Evolutionary conservation across 2,329 filamentous ascomycete genomes (phyloP), one percentile per base, ranked within the genome.

Genomic region (Pseudogymnoascus sp.): DNA sequence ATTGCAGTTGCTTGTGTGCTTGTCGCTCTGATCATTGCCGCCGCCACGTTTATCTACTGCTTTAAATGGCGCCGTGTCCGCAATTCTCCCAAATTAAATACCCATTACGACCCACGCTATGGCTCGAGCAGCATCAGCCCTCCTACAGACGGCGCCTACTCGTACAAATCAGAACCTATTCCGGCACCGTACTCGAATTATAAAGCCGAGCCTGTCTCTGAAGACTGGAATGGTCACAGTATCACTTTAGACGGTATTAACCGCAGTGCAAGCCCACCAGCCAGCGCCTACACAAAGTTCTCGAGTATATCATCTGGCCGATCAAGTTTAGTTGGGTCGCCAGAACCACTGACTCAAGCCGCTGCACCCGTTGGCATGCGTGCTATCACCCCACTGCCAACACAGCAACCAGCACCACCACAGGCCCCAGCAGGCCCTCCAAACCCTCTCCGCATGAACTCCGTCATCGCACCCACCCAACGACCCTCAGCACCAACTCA

Each of bases 71-170:
- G 59, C 37, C 34, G 59, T 16, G 6, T 11, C 5, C 59, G 59
- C 34, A 31, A 38, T 31, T 38, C 31, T 10, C 8, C 64, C 23
- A 21, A n/a, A 6, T 63, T 71, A 5, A 34, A 63, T 11, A 67
- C 66, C 10, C 63, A 65, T 5, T 65, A 70, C 16, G 65, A 73
- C 62, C 16, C 64, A 23, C 67, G 70, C 14, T 69, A 67, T 59
- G 71, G 71, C 4, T 67, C 70, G 11, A 40, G 34, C 16, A 68
- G 69, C 18, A 73, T 71, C 21, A 67, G 68, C 5, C 63, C 68
- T n/a, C 70, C 70, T 12, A 65, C 56, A 14, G 34, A 63, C 8
- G 69, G 69, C 21, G 66, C 66, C 23, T 70, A 68, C 60, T 63
- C 62, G 5, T 66, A 65, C n/a, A 63, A 66, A 6, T 16, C n/a